phyloP scores from a whole-genome alignment of 371 early-diverging fungal genomes.

The Choanephora cucurbitarum region DNA sequence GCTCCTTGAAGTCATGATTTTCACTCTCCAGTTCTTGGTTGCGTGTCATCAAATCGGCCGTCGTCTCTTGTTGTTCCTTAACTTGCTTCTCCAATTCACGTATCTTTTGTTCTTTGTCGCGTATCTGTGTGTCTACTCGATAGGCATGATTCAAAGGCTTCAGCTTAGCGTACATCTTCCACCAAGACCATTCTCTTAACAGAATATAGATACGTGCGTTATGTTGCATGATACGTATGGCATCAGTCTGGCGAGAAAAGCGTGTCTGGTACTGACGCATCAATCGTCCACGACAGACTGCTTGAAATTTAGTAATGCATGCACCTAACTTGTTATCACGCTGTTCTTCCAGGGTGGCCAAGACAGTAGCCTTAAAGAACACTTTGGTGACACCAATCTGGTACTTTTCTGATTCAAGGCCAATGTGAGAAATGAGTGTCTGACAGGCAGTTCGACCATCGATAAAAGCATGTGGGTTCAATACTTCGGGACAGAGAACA shows the following conservation, averaged over 20 bases:
- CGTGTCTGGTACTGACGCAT: conserved; percentile 74
- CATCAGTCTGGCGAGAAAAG: conserved; percentile 79
- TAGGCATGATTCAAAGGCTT: conserved; percentile 95
- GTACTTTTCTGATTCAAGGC: conserved; percentile 82
- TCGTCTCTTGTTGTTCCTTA: conserved; percentile 49
- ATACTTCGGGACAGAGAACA: conserved; percentile 72
- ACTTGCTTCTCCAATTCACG: conserved; percentile 44
- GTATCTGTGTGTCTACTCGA: conserved; percentile 69
- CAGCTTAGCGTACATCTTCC: conserved; percentile 95
- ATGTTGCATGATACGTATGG: conserved; percentile 89
- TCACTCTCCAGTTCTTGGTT: conserved; percentile 57
- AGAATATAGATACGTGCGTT: conserved; percentile 83
- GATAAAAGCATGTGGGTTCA: conserved; percentile 74
- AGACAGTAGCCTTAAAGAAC: conserved; percentile 98
- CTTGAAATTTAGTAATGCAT: conserved; percentile 88
- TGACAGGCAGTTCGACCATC: conserved; percentile 89
- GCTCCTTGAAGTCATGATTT: conserved; percentile 44
- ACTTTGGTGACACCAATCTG: conserved; percentile 96
- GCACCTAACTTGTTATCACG: conserved; percentile 85
- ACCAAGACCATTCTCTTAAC: conserved; percentile 95
- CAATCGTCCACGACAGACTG: conserved; percentile 82
- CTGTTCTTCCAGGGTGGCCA: conserved; percentile 87
- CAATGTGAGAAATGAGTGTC: conserved; percentile 70
- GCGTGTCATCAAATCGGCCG: conserved; percentile 48
- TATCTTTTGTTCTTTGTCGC: conserved; percentile 59